Conservation (phyloP, 1,284 basidiomycete genomes). For the Leucoagaricus sp. region DNA sequence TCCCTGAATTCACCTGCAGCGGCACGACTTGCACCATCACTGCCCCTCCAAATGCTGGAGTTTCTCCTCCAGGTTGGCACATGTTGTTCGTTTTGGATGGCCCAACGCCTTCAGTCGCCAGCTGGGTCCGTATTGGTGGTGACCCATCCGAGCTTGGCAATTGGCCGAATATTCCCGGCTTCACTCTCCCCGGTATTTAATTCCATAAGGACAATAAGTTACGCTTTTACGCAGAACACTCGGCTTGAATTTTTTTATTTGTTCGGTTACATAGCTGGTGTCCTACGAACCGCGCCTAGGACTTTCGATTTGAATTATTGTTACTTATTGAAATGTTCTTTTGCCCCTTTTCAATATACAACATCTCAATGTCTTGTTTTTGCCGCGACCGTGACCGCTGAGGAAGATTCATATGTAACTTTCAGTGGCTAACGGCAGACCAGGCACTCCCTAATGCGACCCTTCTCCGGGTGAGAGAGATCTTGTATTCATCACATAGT, state of each 20-base stretch:
- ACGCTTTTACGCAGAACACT: background rate
- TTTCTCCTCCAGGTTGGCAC: slow-evolving; percentile 78
- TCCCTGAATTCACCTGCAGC: slow-evolving; percentile 64
- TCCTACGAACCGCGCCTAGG: no score
- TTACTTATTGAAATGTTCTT: no score
- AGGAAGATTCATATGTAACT: no score
- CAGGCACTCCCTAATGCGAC: no score
- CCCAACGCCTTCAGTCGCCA: slow-evolving; percentile 68
- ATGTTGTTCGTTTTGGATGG: slow-evolving; percentile 74
- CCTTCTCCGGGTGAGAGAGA: no score
- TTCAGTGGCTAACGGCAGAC: no score
- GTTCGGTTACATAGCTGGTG: no score
- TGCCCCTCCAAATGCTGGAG: slow-evolving; percentile 65
- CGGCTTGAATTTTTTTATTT: background rate
- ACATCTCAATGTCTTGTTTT: no score
- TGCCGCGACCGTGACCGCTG: no score
- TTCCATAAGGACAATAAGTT: background rate
- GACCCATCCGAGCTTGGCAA: slow-evolving; percentile 66
- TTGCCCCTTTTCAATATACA: no score
- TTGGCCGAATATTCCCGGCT: slow-evolving; percentile 68
- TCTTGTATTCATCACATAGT: no score
- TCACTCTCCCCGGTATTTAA: slow-evolving; percentile 58
- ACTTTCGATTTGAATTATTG: no score
- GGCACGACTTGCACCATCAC: slow-evolving; percentile 66
- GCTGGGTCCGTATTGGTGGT: slow-evolving; percentile 75